These are phyloP conservation scores for Cudoniella acicularis DNA, from an alignment of 495 filamentous ascomycete species.

Conservation along the genomic window DNA sequence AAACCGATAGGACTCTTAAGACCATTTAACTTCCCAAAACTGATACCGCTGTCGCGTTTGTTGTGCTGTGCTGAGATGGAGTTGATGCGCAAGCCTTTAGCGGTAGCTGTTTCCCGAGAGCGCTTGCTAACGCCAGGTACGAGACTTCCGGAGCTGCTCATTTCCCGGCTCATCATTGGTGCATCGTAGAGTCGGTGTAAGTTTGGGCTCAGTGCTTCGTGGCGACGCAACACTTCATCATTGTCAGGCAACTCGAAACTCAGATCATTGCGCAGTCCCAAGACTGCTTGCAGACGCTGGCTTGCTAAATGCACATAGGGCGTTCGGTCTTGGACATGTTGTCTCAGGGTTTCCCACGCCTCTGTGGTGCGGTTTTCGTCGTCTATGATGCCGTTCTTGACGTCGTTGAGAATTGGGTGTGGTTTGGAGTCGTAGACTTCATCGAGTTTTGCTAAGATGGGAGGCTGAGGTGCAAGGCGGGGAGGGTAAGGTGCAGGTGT, in stretches of 20 bases:
- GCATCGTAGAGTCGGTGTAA: neutral
- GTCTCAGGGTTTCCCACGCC: neutral
- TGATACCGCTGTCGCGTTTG: neutral
- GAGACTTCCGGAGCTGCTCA: neutral
- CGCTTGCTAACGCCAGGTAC: neutral
- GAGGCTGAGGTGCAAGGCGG: neutral
- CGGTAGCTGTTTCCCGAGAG: neutral
- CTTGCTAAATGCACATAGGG: constrained; percentile 3
- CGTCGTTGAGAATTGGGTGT: neutral
- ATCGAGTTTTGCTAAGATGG: neutral
- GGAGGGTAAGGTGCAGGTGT: neutral
- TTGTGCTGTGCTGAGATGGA: neutral
- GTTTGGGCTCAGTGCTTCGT: neutral
- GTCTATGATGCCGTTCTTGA: neutral
- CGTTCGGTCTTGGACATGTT: constrained; percentile 8
- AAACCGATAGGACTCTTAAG: neutral
- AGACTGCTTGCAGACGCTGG: constrained; percentile 15
- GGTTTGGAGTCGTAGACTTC: neutral
- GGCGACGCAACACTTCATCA: neutral
- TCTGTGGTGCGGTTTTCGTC: neutral
- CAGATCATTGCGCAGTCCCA: constrained; percentile 11
- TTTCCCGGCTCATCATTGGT: constrained; percentile 2
- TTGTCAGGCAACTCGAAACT: constrained; percentile 8
- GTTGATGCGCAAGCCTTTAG: too few relatives aligned
- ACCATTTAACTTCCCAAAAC: neutral